Base-by-base conservation (phyloP, 2,329 filamentous ascomycete species). In the Phoma sp. region DNA sequence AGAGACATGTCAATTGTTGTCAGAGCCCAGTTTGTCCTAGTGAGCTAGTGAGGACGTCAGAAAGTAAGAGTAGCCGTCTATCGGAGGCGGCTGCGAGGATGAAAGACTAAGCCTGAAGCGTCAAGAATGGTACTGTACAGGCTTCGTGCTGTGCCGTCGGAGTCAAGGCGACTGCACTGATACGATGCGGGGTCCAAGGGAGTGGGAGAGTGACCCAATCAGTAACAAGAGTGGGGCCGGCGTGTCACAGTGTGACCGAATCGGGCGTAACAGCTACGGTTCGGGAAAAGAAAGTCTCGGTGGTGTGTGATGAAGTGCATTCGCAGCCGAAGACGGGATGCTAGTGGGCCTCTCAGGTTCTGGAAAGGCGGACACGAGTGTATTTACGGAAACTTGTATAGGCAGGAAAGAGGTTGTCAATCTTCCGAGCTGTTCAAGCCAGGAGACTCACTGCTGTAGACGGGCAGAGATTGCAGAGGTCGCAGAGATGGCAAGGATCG, bases 281-380 rank as follows among this genome's bases (percentile, higher is more conserved):
- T 62, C 51, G 54, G 60, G 57, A 59, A 55, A 62, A 51, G 57
- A 36, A 63, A 61, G 60, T 65, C 69, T 69, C 64, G 65, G 31
- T 43, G 46, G 52, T 55, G 64, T 58, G 71, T 69, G 70, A 71
- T 63, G 64, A 64, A 62, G 27, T 65, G 70, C 69, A 71, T 62
- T 51, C 52, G 32, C 32, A 33, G 15, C 32, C 15, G 32, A 33
- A 15, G 32, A 8, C 32, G 15, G 32, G 13, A 33, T 33, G 32
- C 32, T 33, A 33, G 32, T 15, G 8, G 17, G 32, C 6, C 13
- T 17, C 15, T 6, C 13, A 33, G 4, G 32, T 33, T 8, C 2
- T 4, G 12, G 27, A 29, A 29, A 29, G 4, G 8, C 3, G 27
- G 27, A 12, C 27, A 29, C 27, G 4, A 13, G 27, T 12, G 27